Evolutionary conservation across 2,329 filamentous ascomycete genomes (phyloP).

Genomic region (Fonsecaea pugnacius): DNA sequence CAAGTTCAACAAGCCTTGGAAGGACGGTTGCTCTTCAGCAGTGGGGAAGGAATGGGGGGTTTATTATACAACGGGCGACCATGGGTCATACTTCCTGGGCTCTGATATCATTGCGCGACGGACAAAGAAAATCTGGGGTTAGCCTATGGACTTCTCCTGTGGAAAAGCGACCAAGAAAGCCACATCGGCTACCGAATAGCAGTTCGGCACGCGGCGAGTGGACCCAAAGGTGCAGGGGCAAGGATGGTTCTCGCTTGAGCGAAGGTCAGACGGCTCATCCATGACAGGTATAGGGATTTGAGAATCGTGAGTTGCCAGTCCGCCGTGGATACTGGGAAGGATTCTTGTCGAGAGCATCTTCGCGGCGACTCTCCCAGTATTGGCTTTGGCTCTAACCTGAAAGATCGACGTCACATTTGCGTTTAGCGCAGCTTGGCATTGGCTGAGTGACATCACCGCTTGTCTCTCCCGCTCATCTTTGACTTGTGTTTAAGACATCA

Average conservation of each 20-base stretch:
- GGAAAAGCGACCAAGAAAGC: neutral
- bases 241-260: neutral
- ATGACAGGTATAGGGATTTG: neutral
- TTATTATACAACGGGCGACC: neutral
- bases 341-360: neutral
- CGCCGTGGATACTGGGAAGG: neutral
- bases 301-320: neutral
- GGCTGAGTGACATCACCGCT: neutral
- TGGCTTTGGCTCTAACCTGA: neutral
- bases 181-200: neutral
- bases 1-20: neutral
- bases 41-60: neutral
- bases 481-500: neutral
- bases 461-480: neutral
- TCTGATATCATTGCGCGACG: neutral
- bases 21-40: neutral
- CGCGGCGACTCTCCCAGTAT: neutral
- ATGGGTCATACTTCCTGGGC: neutral
- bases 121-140: neutral
- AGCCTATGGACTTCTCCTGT: neutral
- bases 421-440: neutral
- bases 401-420: slow-evolving; percentile 4
- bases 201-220: slow-evolving; percentile 1
- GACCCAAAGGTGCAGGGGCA: neutral
- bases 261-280: neutral